Percentiles rank a stretch among this genome's conserved stretches.
Evolutionary conservation across 116 monocot species (phyloP).

Genomic region (Posidonia oceanica): DNA sequence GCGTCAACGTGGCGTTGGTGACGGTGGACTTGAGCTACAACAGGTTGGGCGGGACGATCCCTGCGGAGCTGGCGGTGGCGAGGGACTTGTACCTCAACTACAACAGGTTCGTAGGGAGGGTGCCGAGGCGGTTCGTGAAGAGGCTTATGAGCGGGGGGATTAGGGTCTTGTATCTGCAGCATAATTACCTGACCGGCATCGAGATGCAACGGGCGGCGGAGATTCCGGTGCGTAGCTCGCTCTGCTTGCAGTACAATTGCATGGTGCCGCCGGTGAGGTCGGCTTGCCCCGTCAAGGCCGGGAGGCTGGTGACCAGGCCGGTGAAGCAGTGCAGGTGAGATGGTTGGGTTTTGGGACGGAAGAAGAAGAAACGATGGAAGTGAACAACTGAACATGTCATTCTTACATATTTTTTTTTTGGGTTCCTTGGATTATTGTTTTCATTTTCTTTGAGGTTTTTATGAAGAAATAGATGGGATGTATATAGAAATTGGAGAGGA

Average conservation of each 20-base stretch:
- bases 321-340: slow-evolving; percentile 30
- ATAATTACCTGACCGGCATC: slow-evolving; percentile 66
- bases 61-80: slow-evolving; percentile 24
- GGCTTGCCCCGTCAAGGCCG: slow-evolving; percentile 46
- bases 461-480: too few relatives aligned
- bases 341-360: background rate
- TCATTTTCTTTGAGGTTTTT: too few relatives aligned
- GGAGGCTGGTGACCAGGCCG: slow-evolving; percentile 31
- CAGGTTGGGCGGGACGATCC: slow-evolving; percentile 27
- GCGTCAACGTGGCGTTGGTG: slow-evolving; percentile 11
- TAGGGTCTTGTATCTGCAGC: slow-evolving; percentile 58
- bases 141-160: slow-evolving; percentile 37
- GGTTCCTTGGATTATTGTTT: too few relatives aligned
- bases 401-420: too few relatives aligned
- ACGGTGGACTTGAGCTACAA: slow-evolving; percentile 55
- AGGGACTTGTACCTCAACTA: slow-evolving; percentile 37
- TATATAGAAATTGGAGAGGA: background rate
- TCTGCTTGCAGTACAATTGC: slow-evolving; percentile 72
- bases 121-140: slow-evolving; percentile 26
- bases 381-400: too few relatives aligned
- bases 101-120: slow-evolving; percentile 35
- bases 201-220: slow-evolving; percentile 34
- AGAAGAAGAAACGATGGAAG: too few relatives aligned
- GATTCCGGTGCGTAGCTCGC: slow-evolving; percentile 35
- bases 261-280: slow-evolving; percentile 61